Evolutionary conservation across 2,329 filamentous ascomycete genomes (phyloP).

Genomic region (Didymella glomerata): DNA sequence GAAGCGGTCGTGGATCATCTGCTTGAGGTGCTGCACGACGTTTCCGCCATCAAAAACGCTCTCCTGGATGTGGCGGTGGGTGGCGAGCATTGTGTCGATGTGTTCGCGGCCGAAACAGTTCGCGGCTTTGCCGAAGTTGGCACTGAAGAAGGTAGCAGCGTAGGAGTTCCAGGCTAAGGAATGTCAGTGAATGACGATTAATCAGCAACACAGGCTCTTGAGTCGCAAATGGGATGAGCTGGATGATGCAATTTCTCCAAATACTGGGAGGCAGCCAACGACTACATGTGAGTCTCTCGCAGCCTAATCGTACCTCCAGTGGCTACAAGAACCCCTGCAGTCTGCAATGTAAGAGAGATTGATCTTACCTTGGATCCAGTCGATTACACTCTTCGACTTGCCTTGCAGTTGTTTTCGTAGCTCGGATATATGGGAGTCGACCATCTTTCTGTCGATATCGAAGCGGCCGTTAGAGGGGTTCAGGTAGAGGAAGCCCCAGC

Average conservation of each 20-base stretch:
- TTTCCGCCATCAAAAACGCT: conserved; percentile 55
- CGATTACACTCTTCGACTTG: conserved; percentile 45
- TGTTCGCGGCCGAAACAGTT: conserved; percentile 63
- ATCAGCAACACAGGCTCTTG: too few relatives aligned
- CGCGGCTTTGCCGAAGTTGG: conserved; percentile 62
- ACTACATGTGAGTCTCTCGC: background rate
- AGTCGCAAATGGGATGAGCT: background rate
- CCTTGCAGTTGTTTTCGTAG: conserved; percentile 40
- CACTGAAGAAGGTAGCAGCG: conserved; percentile 61
- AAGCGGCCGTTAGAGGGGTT: conserved; percentile 39
- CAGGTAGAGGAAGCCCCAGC: conserved; percentile 47
- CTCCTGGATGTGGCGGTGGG: conserved; percentile 60
- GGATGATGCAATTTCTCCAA: background rate
- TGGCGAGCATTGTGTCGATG: conserved; percentile 62
- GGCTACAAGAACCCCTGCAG: background rate
- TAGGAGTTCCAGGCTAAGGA: conserved; percentile 61
- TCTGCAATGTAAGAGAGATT: background rate
- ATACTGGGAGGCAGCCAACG: background rate
- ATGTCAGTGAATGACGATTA: conserved; percentile 1
- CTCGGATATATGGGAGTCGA: conserved; percentile 43
- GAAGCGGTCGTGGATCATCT: conserved; percentile 63
- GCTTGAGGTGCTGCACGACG: conserved; percentile 53
- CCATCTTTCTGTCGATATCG: conserved; percentile 47
- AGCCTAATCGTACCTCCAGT: background rate
- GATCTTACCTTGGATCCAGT: conserved; percentile 39